Evolutionary conservation across 768 basidiomycete species (phyloP).

Genomic region (Serendipita indica): DNA sequence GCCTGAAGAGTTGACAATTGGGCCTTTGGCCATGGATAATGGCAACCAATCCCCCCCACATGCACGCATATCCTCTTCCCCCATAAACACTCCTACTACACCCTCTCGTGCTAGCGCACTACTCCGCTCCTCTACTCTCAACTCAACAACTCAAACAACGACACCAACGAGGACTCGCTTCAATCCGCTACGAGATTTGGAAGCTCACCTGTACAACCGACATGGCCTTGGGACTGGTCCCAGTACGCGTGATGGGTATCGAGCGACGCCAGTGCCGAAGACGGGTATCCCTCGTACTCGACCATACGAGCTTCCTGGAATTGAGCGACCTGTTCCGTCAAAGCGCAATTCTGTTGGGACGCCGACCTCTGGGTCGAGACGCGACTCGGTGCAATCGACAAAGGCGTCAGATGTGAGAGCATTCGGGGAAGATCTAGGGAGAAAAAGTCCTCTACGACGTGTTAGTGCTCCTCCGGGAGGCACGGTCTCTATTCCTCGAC

Average conservation of each 20-base stretch:
- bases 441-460: too few species aligned
- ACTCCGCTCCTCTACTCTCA: background rate
- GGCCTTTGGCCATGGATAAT: background rate
- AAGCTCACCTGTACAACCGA: background rate
- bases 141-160: background rate
- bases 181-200: slow-evolving; percentile 7
- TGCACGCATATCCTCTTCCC: background rate
- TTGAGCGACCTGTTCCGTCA: background rate
- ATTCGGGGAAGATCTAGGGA: too few species aligned
- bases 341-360: background rate
- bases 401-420: too few species aligned
- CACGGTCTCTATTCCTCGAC: too few species aligned
- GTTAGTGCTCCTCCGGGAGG: too few species aligned
- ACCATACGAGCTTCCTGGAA: background rate
- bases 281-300: background rate
- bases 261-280: slow-evolving; percentile 2
- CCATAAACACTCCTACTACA: background rate
- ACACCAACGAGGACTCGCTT: background rate
- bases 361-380: too few species aligned
- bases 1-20: background rate
- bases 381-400: too few species aligned
- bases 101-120: background rate
- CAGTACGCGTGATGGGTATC: background rate
- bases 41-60: background rate
- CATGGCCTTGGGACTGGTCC: slow-evolving; percentile 1